phyloP scores from a whole-genome alignment of 352 stramenopile genomes.

The Phytophthora vignae region DNA sequence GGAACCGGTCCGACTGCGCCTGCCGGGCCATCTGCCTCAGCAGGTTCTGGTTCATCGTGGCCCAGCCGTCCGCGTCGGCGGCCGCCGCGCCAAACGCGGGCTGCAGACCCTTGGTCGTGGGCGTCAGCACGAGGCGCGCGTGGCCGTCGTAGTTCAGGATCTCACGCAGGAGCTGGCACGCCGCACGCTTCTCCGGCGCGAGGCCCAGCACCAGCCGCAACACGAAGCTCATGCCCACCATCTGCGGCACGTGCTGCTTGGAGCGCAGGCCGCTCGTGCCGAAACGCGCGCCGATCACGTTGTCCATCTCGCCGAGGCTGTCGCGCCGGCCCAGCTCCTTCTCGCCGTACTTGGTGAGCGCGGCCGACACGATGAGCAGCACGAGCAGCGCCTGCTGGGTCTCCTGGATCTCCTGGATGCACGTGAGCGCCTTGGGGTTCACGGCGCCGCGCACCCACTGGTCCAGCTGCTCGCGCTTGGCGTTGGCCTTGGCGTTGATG shows the following conservation, averaged over 20 bases:
- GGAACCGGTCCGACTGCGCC: slow-evolving; percentile 12
- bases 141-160: slow-evolving; percentile 10
- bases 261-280: slow-evolving; percentile 14
- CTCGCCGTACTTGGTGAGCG: slow-evolving; percentile 22
- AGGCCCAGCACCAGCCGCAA: slow-evolving; percentile 15
- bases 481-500: slow-evolving; percentile 5
- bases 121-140: slow-evolving; percentile 9
- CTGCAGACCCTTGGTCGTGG: slow-evolving; percentile 7
- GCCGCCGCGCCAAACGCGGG: background rate
- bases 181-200: slow-evolving; percentile 11
- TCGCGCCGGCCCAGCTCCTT: slow-evolving; percentile 4
- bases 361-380: slow-evolving; percentile 16
- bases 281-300: slow-evolving; percentile 9
- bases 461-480: slow-evolving; percentile 16
- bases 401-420: slow-evolving; percentile 19
- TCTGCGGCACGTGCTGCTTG: slow-evolving; percentile 10
- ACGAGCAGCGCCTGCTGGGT: slow-evolving; percentile 7
- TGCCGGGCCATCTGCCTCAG: slow-evolving; percentile 10
- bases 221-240: slow-evolving; percentile 15
- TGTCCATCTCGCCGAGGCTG: slow-evolving; percentile 20
- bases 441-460: slow-evolving; percentile 9
- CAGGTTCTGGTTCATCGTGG: background rate
- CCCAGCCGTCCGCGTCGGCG: slow-evolving; percentile 3
- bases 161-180: slow-evolving; percentile 5
- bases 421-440: slow-evolving; percentile 4